Conservation (phyloP, 2,329 filamentous ascomycete genomes). For the Dryadomyces sulphureus region DNA sequence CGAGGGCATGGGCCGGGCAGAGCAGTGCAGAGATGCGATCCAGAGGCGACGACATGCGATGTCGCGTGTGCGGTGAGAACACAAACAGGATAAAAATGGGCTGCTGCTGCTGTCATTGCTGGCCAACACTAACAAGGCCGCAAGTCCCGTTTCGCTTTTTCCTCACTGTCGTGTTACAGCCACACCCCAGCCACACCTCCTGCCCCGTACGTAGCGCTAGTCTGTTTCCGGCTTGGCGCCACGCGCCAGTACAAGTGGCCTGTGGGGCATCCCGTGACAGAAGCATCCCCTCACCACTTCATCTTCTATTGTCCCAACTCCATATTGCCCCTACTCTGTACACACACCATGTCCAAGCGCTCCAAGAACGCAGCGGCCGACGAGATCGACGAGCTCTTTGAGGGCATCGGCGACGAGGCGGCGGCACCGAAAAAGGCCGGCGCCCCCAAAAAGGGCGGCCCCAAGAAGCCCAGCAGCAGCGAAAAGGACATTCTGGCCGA, state of each 20-base stretch:
- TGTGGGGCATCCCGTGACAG: conserved; percentile 1
- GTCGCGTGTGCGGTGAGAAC: neutral
- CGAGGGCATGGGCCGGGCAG: too few relatives aligned
- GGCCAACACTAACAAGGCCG: neutral
- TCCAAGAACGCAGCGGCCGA: conserved; percentile 40
- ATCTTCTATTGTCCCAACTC: neutral
- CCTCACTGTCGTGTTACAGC: neutral
- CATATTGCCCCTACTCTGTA: neutral
- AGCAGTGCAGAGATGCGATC: too few relatives aligned
- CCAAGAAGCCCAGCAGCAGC: conserved; percentile 27
- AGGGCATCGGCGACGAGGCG: conserved; percentile 43
- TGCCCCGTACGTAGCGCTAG: neutral
- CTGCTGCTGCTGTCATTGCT: neutral
- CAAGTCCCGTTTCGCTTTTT: neutral
- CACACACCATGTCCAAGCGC: conserved; percentile 39
- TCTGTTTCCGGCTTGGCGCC: neutral
- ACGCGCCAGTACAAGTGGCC: neutral
- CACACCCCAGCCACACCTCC: neutral
- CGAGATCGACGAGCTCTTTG: conserved; percentile 51
- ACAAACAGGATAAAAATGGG: neutral
- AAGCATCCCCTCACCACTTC: neutral
- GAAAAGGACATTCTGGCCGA: conserved; percentile 75
- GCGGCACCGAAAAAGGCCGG: conserved; percentile 31
- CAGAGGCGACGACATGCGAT: too few relatives aligned
- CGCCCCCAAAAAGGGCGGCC: conserved; percentile 24